Conservation (phyloP, 306 rosid species). For the Comarum palustre region DNA sequence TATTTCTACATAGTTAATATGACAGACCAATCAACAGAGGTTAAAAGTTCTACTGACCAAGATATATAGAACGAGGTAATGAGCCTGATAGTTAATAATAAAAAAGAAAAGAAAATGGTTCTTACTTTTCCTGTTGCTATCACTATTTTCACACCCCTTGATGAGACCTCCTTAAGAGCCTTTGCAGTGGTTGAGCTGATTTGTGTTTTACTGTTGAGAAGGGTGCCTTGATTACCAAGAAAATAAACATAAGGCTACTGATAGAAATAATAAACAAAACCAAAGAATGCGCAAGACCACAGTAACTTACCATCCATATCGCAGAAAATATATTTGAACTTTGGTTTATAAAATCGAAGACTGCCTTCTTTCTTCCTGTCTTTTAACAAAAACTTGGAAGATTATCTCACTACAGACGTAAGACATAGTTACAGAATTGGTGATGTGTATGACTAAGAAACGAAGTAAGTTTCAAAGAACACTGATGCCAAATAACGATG, state of each 20-base stretch:
- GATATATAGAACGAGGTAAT: neutral
- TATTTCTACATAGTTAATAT: neutral
- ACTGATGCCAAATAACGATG: neutral
- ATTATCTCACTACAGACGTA: conserved; percentile 37
- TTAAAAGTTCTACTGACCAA: neutral
- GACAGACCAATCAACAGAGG: neutral
- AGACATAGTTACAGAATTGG: conserved; percentile 22
- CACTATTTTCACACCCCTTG: conserved; percentile 89
- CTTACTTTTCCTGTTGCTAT: conserved; percentile 97
- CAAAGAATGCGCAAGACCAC: conserved; percentile 6
- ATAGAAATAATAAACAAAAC: conserved; percentile 26
- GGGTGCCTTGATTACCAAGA: conserved; percentile 56
- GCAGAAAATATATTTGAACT: conserved; percentile 84
- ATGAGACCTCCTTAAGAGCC: conserved; percentile 71
- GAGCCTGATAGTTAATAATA: conserved; percentile 11
- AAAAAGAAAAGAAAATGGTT: conserved; percentile 17
- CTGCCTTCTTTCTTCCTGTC: conserved; percentile 93
- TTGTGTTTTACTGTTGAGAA: conserved; percentile 82
- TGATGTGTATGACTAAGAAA: neutral
- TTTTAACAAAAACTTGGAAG: conserved; percentile 67
- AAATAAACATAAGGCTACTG: neutral
- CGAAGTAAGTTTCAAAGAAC: neutral
- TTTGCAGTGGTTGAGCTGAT: conserved; percentile 55
- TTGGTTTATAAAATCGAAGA: conserved; percentile 88
- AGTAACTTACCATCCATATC: conserved; percentile 86